Evolutionary conservation across 805 yeast species (phyloP).

Genomic region (Candida dajiaensis): DNA sequence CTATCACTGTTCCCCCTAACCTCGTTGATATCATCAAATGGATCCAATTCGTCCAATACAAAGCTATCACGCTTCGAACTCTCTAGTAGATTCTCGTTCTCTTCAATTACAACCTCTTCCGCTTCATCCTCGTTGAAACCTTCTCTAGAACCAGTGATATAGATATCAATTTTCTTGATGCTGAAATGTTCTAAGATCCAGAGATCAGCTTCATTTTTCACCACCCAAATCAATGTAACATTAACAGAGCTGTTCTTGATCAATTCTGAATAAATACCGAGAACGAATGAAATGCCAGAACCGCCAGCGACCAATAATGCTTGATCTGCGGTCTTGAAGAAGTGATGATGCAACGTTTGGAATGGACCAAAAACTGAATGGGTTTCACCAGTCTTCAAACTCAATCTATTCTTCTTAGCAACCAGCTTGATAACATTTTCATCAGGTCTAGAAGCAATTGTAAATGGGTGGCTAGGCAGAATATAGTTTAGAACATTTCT

Average conservation of each 20-base stretch:
- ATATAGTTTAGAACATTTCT: conserved; percentile 39
- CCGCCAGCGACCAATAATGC: conserved; percentile 63
- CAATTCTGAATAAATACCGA: conserved; percentile 44
- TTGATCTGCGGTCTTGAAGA: conserved; percentile 43
- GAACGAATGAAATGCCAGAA: conserved; percentile 61
- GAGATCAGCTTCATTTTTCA: conserved; percentile 40
- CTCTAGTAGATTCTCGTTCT: conserved; percentile 8
- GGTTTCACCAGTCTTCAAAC: conserved; percentile 25
- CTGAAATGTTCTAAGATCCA: conserved; percentile 38
- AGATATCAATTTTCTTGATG: conserved; percentile 31
- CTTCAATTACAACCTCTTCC: conserved; percentile 12
- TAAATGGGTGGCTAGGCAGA: conserved; percentile 63
- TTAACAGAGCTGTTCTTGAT: conserved; percentile 21
- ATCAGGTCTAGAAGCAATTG: conserved; percentile 42
- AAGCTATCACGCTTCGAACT: conserved; percentile 15
- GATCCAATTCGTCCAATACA: conserved; percentile 18
- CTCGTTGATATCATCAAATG: conserved; percentile 14
- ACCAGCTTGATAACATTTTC: conserved; percentile 39
- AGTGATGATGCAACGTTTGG: conserved; percentile 38
- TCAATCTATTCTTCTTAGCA: conserved; percentile 34
- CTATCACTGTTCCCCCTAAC: background rate
- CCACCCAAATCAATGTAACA: conserved; percentile 49
- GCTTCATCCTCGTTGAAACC: conserved; percentile 5
- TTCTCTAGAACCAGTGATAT: conserved; percentile 27
- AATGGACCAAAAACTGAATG: conserved; percentile 39